Base-by-base conservation (phyloP, 805 yeast species). In the Lipomyces yamadae region DNA sequence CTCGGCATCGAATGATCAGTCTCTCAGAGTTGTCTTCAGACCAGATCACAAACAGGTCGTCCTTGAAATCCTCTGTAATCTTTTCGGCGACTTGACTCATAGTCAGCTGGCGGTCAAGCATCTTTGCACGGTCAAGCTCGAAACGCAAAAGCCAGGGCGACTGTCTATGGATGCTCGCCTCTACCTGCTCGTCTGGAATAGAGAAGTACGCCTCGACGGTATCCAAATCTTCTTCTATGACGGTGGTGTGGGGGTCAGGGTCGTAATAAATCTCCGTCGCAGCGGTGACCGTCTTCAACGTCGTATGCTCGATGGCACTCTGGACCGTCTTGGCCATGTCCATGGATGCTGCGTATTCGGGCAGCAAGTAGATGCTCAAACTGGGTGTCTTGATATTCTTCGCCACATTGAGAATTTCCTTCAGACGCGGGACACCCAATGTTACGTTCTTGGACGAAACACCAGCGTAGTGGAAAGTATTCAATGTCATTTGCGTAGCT, bases 331-430 rank as follows among this genome's bases (percentile, higher is more conserved):
- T 95, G 10, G 99, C 98, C 79, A 84, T 87, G 78, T 93, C 98
- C 78, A 93, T 94, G 74, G 95, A 97, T 58, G 85, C 84, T 4
- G 97, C 93, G 70, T 88, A 84, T 53, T 87, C 94, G 4, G 88
- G 87, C 58, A 91, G 84, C 77, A 95, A 81, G 77, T 93, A 95
- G n/a, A 94, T 97, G 8, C 97, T 92, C 77, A 94, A 83, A 13
- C 97, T 96, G n/a, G 99, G 99, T n/a, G 99, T 95, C 81, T 94
- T 95, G 84, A 95, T 93, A 75, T 91, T 94, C 82, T 95, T 95
- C 10, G 99, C 99, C 72, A 95, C 99, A 78, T 94, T 94, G 79
- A 95, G 85, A 86, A 95, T 95, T 82, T 93, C 98, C 86, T 93
- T 93, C 79, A 93, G 85, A 85, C 98, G 96, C 68, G 98, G 98